Evolutionary conservation across 1,284 basidiomycete species (phyloP).

Genomic region (Fomitopsis palustris): DNA sequence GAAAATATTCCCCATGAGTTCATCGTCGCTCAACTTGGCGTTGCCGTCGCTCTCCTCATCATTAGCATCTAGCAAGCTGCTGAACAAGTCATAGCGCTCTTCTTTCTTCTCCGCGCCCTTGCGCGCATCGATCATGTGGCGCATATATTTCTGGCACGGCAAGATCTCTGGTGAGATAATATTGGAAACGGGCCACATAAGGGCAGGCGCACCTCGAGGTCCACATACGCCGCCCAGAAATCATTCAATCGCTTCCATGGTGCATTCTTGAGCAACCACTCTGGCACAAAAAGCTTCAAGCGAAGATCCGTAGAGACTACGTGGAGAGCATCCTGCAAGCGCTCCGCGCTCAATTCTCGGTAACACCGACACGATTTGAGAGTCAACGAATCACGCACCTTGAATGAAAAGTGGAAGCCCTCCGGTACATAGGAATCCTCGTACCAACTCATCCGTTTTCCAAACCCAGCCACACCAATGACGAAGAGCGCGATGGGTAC

Average conservation of each 20-base stretch:
- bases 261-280: constrained; percentile 35
- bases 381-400: constrained; percentile 21
- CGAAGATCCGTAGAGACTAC: constrained; percentile 42
- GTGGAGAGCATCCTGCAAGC: constrained; percentile 38
- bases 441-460: constrained; percentile 47
- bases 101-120: constrained; percentile 32
- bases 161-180: neutral
- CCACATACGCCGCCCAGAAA: constrained; percentile 40
- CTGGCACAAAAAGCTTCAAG: constrained; percentile 41
- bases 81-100: constrained; percentile 49
- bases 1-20: constrained; percentile 52
- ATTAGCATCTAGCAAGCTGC: constrained; percentile 49
- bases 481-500: constrained; percentile 55
- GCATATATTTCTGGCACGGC: constrained; percentile 35
- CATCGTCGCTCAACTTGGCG: constrained; percentile 39
- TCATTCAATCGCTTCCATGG: constrained; percentile 35
- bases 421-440: constrained; percentile 38
- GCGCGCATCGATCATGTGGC: constrained; percentile 51
- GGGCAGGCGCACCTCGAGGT: constrained; percentile 39
- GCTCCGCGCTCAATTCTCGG: neutral
- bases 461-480: constrained; percentile 58
- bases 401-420: constrained; percentile 54
- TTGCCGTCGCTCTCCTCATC: constrained; percentile 31
- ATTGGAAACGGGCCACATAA: neutral
- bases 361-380: constrained; percentile 6